These are phyloP conservation scores for Paecilomyces variotii DNA, from an alignment of 2,329 filamentous ascomycete genomes.

Conservation along the genomic window DNA sequence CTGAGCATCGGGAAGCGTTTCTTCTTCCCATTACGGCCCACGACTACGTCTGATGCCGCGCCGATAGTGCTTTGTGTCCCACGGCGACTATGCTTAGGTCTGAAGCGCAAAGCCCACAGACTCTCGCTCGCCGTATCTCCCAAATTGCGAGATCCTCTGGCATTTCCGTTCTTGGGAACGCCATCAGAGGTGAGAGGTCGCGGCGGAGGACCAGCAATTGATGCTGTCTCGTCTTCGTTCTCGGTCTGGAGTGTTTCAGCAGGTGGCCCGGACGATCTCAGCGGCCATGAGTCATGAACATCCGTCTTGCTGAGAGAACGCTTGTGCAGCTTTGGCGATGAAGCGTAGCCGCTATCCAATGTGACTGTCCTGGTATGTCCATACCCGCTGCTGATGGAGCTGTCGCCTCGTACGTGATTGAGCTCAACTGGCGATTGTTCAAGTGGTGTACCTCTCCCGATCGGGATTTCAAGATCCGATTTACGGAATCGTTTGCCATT, in stretches of 20 bases:
- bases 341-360: slow-evolving; percentile 8
- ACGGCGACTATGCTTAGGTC: not conserved
- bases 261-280: slow-evolving; percentile 5
- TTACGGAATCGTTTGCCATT: slow-evolving; percentile 44
- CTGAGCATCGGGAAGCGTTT: slow-evolving; percentile 38
- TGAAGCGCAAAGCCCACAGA: not conserved
- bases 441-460: slow-evolving; percentile 54
- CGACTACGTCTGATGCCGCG: slow-evolving; percentile 19
- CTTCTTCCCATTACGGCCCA: slow-evolving; percentile 33
- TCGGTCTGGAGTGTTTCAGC: not conserved
- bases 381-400: slow-evolving; percentile 8
- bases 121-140: not conserved
- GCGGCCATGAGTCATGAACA: slow-evolving; percentile 15
- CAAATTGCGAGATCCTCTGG: not conserved
- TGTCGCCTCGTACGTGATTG: slow-evolving; percentile 20
- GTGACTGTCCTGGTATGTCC: slow-evolving; percentile 10
- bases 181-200: slow-evolving; percentile 6
- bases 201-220: not conserved
- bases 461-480: slow-evolving; percentile 49
- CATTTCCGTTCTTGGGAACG: not conserved
- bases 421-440: slow-evolving; percentile 51
- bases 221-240: not conserved
- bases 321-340: slow-evolving; percentile 21
- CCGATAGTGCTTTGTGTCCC: slow-evolving; percentile 3
- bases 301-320: slow-evolving; percentile 6